Conservation (phyloP, 176 grass and related monocot species). For the Ampelocalamus luodianensis region DNA sequence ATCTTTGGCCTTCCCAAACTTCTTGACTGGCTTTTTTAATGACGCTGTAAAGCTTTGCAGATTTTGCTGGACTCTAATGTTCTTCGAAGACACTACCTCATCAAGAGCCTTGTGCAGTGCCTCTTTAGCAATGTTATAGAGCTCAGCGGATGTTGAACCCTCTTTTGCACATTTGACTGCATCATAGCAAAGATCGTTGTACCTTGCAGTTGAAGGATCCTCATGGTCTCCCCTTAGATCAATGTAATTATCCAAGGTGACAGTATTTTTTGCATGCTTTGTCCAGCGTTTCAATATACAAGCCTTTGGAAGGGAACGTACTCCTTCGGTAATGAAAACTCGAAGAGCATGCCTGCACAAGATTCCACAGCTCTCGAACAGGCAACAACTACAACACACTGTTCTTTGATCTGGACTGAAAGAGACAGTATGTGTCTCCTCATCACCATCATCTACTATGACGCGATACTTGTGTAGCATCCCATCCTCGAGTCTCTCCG, state of each 20-base stretch:
- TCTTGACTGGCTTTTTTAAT: slow-evolving; percentile 63
- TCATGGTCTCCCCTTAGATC: slow-evolving; percentile 65
- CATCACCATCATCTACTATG: slow-evolving; percentile 49
- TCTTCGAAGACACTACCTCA: slow-evolving; percentile 63
- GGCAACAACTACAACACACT: slow-evolving; percentile 74
- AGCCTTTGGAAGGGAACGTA: slow-evolving; percentile 68
- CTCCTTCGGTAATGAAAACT: slow-evolving; percentile 75
- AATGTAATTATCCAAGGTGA: slow-evolving; percentile 61
- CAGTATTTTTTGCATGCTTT: slow-evolving; percentile 76
- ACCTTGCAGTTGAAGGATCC: slow-evolving; percentile 57
- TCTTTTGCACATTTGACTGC: slow-evolving; percentile 78
- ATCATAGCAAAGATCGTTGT: slow-evolving; percentile 70
- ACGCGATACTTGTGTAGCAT: slow-evolving; percentile 55
- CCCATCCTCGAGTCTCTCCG: slow-evolving; percentile 77
- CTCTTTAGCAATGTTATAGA: slow-evolving; percentile 85
- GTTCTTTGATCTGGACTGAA: slow-evolving; percentile 58
- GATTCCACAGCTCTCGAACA: slow-evolving; percentile 86
- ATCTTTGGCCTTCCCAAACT: slow-evolving; percentile 50
- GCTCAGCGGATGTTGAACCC: slow-evolving; percentile 65
- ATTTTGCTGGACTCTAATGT: slow-evolving; percentile 50
- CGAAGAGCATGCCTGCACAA: slow-evolving; percentile 87
- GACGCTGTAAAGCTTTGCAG: slow-evolving; percentile 44
- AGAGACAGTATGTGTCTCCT: slow-evolving; percentile 67
- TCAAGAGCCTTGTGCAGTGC: slow-evolving; percentile 68
- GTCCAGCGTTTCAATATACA: slow-evolving; percentile 96